These are phyloP conservation scores for Chalciporus chontae DNA, from an alignment of 768 basidiomycete genomes.

Conservation along the genomic window DNA sequence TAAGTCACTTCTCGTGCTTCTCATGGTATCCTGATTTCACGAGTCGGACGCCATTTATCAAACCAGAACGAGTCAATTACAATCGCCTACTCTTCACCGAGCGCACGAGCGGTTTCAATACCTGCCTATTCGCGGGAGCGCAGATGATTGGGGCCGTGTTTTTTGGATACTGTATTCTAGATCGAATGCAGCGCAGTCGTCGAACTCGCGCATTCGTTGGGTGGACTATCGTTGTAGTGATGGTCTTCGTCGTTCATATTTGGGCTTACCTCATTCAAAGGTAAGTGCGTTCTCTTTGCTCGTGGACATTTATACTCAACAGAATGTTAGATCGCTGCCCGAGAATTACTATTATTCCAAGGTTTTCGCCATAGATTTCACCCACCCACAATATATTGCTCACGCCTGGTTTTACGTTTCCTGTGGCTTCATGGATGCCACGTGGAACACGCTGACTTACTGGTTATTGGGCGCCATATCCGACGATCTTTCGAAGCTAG, in stretches of 20 bases:
- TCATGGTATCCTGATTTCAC: background rate
- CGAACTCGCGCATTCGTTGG: slow-evolving; percentile 68
- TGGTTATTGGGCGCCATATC: slow-evolving; percentile 89
- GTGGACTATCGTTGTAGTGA: slow-evolving; percentile 59
- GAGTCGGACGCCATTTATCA: too few species aligned
- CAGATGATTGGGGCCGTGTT: slow-evolving; percentile 43
- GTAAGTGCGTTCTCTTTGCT: background rate
- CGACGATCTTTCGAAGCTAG: slow-evolving; percentile 76
- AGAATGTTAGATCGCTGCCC: background rate
- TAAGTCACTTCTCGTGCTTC: background rate
- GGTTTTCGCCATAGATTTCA: slow-evolving; percentile 47
- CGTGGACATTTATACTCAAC: background rate
- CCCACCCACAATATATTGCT: slow-evolving; percentile 50
- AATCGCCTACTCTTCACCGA: background rate
- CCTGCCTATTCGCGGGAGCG: slow-evolving; percentile 72
- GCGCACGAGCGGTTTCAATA: slow-evolving; percentile 72
- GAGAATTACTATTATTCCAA: background rate
- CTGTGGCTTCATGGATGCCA: slow-evolving; percentile 74
- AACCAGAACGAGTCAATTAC: background rate
- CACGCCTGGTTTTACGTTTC: slow-evolving; percentile 64
- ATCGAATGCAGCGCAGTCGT: slow-evolving; percentile 51
- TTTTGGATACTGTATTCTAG: slow-evolving; percentile 42
- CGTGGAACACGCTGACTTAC: slow-evolving; percentile 83
- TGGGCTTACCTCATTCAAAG: slow-evolving; percentile 60
- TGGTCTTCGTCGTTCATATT: slow-evolving; percentile 67